Percentiles rank a stretch among this genome's conserved stretches.
Conservation (phyloP, 2,329 filamentous ascomycete species). For the Zarea fungicola region DNA sequence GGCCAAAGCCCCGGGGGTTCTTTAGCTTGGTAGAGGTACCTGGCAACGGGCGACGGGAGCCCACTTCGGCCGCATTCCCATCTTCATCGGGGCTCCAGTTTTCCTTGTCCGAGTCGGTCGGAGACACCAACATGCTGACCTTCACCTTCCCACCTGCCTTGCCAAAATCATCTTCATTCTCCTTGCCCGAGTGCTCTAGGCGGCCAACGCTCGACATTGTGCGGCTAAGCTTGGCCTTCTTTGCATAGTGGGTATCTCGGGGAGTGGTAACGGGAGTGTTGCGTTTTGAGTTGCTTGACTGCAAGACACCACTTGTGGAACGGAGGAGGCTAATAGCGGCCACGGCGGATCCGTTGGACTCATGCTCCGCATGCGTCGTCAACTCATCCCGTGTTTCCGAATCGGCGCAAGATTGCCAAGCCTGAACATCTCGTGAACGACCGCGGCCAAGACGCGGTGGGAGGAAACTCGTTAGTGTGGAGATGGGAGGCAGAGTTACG, state of each 20-base stretch:
- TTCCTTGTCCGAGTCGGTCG: conserved; percentile 83
- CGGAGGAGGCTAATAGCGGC: conserved; percentile 77
- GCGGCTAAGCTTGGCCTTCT: conserved; percentile 59
- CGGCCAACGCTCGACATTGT: conserved; percentile 58
- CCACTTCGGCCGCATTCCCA: conserved; percentile 29
- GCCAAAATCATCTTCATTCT: conserved; percentile 14
- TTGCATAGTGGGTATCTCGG: conserved; percentile 28
- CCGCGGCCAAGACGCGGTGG: conserved; percentile 58
- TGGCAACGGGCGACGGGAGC: conserved; percentile 33
- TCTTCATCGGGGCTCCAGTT: conserved; percentile 66
- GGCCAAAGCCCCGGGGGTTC: conserved; percentile 37
- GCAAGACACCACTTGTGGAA: conserved; percentile 54
- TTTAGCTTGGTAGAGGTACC: conserved; percentile 7
- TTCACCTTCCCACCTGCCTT: conserved; percentile 31
- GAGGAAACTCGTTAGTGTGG: conserved; percentile 46
- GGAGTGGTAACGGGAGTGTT: conserved; percentile 44
- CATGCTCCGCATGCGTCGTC: conserved; percentile 74
- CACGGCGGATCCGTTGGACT: conserved; percentile 71
- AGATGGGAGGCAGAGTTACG: conserved; percentile 53
- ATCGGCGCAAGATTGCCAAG: conserved; percentile 89
- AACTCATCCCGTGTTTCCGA: conserved; percentile 72
- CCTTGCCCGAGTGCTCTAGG: conserved; percentile 41
- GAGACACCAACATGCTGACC: conserved; percentile 33
- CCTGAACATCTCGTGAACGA: conserved; percentile 78
- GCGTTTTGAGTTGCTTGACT: conserved; percentile 59